phyloP scores from a whole-genome alignment of 202 grass and related monocot species.

The Schoenoplectus triqueter region DNA sequence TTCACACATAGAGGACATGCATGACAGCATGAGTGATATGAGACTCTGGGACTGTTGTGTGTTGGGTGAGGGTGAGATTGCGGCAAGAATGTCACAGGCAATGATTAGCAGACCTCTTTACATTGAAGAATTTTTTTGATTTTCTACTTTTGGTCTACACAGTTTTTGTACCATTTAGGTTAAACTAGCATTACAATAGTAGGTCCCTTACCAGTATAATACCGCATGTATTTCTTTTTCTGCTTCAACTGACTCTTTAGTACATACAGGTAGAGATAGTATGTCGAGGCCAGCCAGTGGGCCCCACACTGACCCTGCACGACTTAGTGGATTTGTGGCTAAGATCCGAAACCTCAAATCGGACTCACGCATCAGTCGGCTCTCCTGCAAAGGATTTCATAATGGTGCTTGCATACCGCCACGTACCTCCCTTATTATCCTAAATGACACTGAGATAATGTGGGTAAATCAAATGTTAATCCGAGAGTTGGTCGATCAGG shows the following conservation, averaged over 20 bases:
- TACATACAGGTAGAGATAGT: conserved; percentile 64
- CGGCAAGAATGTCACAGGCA: too few species aligned
- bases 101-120: not conserved
- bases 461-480: conserved; percentile 10
- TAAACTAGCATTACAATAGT: not conserved
- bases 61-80: not conserved
- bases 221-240: not conserved
- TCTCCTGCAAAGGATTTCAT: conserved; percentile 69
- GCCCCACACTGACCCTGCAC: conserved; percentile 52
- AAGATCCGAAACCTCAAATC: conserved; percentile 42
- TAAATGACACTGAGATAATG: not conserved
- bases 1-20: not conserved
- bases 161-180: not conserved
- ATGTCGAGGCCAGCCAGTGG: conserved; percentile 55
- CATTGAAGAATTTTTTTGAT: not conserved
- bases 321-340: conserved; percentile 60
- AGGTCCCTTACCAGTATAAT: not conserved
- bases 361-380: conserved; percentile 40
- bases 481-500: conserved; percentile 10
- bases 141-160: not conserved
- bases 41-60: not conserved
- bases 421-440: conserved; percentile 8
- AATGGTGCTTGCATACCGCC: conserved; percentile 77
- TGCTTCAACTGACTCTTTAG: not conserved
- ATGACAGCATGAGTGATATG: not conserved